These are phyloP conservation scores for Fusarium decemcellulare DNA, from an alignment of 2,329 filamentous ascomycete species.

Conservation along the genomic window DNA sequence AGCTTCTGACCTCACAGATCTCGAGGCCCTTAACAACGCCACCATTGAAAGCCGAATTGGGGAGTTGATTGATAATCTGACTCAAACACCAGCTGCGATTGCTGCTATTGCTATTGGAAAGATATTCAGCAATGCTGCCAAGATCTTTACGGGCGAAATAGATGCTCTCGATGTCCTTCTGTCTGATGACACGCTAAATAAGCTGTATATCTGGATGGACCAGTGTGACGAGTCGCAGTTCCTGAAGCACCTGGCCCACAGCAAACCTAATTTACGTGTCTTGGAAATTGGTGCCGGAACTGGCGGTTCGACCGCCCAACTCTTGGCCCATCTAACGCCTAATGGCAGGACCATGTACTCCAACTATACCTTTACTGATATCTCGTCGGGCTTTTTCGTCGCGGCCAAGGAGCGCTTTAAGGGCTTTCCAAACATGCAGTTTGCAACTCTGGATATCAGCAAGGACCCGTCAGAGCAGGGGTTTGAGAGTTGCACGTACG, in stretches of 20 bases:
- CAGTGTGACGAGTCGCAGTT: conserved; percentile 40
- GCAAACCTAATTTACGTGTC: conserved; percentile 49
- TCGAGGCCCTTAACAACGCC: conserved; percentile 14
- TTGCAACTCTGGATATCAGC: neutral
- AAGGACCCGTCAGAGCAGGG: conserved; percentile 6
- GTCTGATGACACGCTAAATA: conserved; percentile 47
- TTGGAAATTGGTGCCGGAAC: conserved; percentile 60
- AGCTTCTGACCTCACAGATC: conserved; percentile 26
- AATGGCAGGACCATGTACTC: conserved; percentile 38
- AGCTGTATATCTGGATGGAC: conserved; percentile 45
- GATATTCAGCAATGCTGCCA: conserved; percentile 14
- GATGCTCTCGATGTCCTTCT: conserved; percentile 51
- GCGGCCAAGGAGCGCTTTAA: conserved; percentile 47
- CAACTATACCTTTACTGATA: conserved; percentile 50
- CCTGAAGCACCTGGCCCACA: conserved; percentile 42
- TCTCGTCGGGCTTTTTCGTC: conserved; percentile 47
- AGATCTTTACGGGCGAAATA: conserved; percentile 42
- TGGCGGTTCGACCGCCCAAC: conserved; percentile 50
- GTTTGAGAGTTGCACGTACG: neutral
- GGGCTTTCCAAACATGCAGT: conserved; percentile 23
- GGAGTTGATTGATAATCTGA: conserved; percentile 7
- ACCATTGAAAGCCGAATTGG: conserved; percentile 4
- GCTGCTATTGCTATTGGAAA: conserved; percentile 22
- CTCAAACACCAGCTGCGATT: conserved; percentile 8
- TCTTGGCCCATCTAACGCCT: conserved; percentile 47